Evolutionary conservation across 768 basidiomycete species (phyloP), one percentile per base, ranked within the genome.

Genomic region (Kwoniella europaea): DNA sequence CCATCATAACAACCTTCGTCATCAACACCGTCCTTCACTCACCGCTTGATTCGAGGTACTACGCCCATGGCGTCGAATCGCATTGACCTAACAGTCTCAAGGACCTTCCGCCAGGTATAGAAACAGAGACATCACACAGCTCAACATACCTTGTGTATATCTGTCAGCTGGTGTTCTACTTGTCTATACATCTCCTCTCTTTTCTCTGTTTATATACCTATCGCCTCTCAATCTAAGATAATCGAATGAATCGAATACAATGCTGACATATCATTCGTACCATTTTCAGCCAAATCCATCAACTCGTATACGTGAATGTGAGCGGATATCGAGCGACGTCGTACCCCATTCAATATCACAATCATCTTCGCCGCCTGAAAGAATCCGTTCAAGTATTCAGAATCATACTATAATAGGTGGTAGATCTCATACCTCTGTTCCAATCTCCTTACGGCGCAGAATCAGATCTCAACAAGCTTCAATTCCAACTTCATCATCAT

Each of bases 371-470:
- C 3, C 57, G 22, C 24, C 57, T 27, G 57, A 35, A 13, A 27
- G 57, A 16, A 58, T 35, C 2, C 57, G 27, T 27, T 10, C 9
- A 35, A 16, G 16, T 35, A 5, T 29, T 16, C 57, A 27, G 13
- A 12, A 27, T 35, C 13, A 35, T 18, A n/a, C 55, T 56, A 56
- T 13, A 35, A 24, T 13, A 58, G 20, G 57, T n/a, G 29, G 57
- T 16, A 16, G 12, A 58, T 27, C 20, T 9, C 15, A n/a, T 58
- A 35, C 29, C 13, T 24, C 57, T 58, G 12, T 18, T 41, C 67
- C 67, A 22, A 27, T 59, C n/a, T 68, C 53, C 16, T 63, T 41
- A 43, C 72, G 24, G 4, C 63, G 43, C n/a, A 57, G 56, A 44
- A 50, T 53, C 24, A 58, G 44, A 44, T 12, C 52, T 12, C 22